Percentiles rank a stretch among this genome's conserved stretches.
Evolutionary conservation across 106 monocot species (phyloP).

Genomic region (Dendrobium officinale): DNA sequence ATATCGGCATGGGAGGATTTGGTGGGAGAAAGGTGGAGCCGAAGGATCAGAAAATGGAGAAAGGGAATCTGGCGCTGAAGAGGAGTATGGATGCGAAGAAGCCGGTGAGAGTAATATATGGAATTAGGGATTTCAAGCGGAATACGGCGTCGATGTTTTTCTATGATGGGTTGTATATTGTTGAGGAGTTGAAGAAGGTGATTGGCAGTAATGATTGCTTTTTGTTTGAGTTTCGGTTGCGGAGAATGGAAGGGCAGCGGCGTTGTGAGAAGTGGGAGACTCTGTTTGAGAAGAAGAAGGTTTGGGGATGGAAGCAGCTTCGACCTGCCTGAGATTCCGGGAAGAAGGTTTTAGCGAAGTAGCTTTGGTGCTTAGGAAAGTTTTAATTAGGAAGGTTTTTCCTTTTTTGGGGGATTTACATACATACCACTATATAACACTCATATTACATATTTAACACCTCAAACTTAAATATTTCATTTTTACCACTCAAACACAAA

Average conservation of each 20-base stretch:
- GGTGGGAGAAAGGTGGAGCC: slow-evolving; percentile 14
- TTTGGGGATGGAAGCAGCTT: neutral
- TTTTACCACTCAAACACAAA: too few relatives aligned
- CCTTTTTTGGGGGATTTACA: too few relatives aligned
- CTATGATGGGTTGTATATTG: slow-evolving; percentile 50
- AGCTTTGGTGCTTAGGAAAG: too few relatives aligned
- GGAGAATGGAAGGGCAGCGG: slow-evolving; percentile 31
- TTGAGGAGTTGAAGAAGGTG: slow-evolving; percentile 36
- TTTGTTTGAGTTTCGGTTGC: slow-evolving; percentile 37
- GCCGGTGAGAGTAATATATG: slow-evolving; percentile 52
- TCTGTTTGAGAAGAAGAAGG: neutral
- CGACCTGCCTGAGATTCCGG: neutral
- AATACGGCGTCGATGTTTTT: slow-evolving; percentile 21
- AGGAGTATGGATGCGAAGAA: slow-evolving; percentile 41
- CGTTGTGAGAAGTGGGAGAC: neutral
- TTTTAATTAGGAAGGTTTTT: too few relatives aligned
- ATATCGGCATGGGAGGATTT: slow-evolving; percentile 41
- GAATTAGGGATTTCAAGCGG: slow-evolving; percentile 16
- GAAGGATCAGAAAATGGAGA: slow-evolving; percentile 48
- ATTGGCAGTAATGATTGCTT: slow-evolving; percentile 28
- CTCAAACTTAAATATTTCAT: too few relatives aligned
- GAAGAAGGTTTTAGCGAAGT: neutral
- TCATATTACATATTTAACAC: too few relatives aligned
- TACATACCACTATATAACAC: too few relatives aligned
- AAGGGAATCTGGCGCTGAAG: slow-evolving; percentile 52